phyloP scores from a whole-genome alignment of 148 eudicot genomes.

The Arctostaphylos glauca region DNA sequence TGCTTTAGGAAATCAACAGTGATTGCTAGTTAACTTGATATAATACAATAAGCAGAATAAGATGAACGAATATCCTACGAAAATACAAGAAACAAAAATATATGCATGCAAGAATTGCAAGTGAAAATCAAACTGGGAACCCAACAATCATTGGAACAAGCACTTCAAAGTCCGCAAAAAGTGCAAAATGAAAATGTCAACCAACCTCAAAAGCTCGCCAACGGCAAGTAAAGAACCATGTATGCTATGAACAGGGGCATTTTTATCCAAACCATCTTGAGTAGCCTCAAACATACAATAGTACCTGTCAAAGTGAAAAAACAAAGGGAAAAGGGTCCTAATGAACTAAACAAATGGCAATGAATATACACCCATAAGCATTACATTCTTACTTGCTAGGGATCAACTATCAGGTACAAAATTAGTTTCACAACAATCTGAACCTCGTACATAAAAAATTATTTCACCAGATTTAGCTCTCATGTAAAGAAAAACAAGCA shows the following conservation, averaged over 20 bases:
- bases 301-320: constrained; percentile 51
- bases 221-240: constrained; percentile 98
- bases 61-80: background rate
- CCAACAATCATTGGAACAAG: background rate
- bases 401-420: background rate
- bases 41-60: background rate
- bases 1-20: background rate
- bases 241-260: constrained; percentile 94
- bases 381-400: background rate
- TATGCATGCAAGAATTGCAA: background rate
- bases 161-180: background rate
- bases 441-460: background rate
- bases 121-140: background rate
- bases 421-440: background rate
- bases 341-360: background rate
- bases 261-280: constrained; percentile 87
- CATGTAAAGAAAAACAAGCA: background rate
- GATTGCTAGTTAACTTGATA: background rate
- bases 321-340: background rate
- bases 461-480: background rate
- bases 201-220: constrained; percentile 94
- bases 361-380: background rate
- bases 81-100: background rate
- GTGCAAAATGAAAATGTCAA: constrained; percentile 11
- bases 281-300: constrained; percentile 99